phyloP scores from a whole-genome alignment of 331 rosid genomes.

The Quercus phellos region DNA sequence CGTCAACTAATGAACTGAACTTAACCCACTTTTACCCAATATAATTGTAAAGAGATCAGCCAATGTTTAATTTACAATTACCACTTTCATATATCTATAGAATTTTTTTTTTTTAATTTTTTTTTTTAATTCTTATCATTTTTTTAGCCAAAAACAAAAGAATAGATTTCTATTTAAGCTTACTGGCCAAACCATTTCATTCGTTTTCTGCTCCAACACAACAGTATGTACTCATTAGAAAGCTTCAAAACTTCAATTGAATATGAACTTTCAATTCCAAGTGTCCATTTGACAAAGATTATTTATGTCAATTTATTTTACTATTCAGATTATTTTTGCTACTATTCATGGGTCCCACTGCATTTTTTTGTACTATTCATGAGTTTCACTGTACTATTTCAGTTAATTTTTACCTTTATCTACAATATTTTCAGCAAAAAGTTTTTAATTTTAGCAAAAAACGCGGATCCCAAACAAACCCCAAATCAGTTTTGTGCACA shows the following conservation, averaged over 20 bases:
- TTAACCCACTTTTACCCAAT: background rate
- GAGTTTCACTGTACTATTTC: no score
- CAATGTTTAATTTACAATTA: background rate
- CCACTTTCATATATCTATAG: background rate
- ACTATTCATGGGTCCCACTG: no score
- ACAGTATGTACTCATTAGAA: slow-evolving; percentile 7
- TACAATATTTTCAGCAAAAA: no score
- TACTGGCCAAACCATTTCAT: background rate
- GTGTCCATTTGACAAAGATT: no score
- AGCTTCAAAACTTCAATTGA: slow-evolving; percentile 4
- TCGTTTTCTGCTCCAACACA: background rate
- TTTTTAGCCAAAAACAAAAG: no score
- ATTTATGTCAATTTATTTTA: no score
- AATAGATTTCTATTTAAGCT: background rate
- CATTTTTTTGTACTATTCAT: no score
- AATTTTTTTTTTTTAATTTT: background rate
- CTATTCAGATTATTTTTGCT: no score
- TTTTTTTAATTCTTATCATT: no score
- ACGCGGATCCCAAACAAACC: no score
- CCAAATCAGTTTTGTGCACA: slow-evolving; percentile 15
- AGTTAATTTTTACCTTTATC: no score
- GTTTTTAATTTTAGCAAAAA: no score
- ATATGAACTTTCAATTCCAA: background rate
- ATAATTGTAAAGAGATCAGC: background rate
- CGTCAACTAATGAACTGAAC: background rate